Evolutionary conservation across 2,329 filamentous ascomycete species (phyloP), one percentile per base, ranked within the genome.

Genomic region (Colletotrichum trifolii): DNA sequence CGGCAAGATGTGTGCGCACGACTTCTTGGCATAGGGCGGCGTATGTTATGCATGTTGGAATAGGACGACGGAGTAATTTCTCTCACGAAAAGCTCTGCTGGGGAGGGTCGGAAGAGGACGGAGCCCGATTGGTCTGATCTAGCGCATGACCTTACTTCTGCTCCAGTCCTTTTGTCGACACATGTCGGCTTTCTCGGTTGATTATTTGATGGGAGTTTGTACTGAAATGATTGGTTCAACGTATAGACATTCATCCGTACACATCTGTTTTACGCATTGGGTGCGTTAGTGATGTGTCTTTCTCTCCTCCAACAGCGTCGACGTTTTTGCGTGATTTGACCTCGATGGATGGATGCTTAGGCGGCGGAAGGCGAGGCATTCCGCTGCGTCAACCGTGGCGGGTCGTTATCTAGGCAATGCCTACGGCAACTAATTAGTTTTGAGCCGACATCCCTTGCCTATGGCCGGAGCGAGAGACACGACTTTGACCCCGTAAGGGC

Each of bases 31-130:
- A 65, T 65, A 55, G 58, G 58, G 36, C 52, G 62, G 62, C 58
- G 62, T 50, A 65, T 62, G 52, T 62, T 55, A 36, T 61, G 58
- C 62, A 65, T 65, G 34, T 65, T 56, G 62, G 52, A 57, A 53
- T 36, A 33, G 62, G 58, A 56, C 43, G 58, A 53, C 46, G 58
- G 58, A 48, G 52, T 53, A 57, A 43, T 65, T n/a, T 53, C 36
- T 57, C 25, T 25, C 25, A 25, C 25, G 48, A 35, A 33, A 25
- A n/a, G 42, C 13, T 5, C 43, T 46, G 17, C 11, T 17, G 43
- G 13, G n/a, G 43, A 46, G 17, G 1, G 38, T 40, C 38, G 12
- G 17, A 36, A 33, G 15, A 25, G 45, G 11, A 39, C 6, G 42
- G 34, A 25, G 45, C n/a, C 40, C 56, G 17, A 56, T 43, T 62